Base-by-base conservation (phyloP, 495 filamentous ascomycete genomes). In the Penicillium longicatenatum region DNA sequence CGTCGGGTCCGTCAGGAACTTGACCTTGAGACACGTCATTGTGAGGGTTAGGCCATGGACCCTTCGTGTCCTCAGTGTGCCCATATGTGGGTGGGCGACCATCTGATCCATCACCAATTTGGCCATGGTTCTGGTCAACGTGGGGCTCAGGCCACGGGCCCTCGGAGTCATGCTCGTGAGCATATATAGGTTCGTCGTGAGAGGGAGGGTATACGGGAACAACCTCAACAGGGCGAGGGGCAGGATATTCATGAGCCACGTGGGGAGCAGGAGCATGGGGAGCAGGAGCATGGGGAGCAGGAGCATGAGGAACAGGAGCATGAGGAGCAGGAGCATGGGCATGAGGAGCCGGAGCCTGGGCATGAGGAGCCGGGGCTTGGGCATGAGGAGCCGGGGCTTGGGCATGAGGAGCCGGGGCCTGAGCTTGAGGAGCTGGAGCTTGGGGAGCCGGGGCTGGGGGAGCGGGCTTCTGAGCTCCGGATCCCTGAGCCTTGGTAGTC, bases 41-140 rank as follows among this genome's bases (percentile, higher is more conserved):
- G 31, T 55, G 42, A 6, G 53, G 20, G 31, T 47, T 47, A 22
- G 53, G 53, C 53, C 53, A 55, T 3, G 42, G 42, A 4, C 53
- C 53, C 53, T 65, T 61, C 20, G 48, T 56, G 16, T 65, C 62
- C 11, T 55, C 42, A 6, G 52, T 52, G 20, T 58, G 21, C 24
- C 42, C 58, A 8, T 43, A 31, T 17, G 53, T 58, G 14, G 61
- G 61, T 14, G 51, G 42, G 11, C 35, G 50, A 10, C 41, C 51
- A 19, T 56, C 45, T 19, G 35, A 26, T 12, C 50, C 57, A 39
- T 60, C 52, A 5, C 56, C 56, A 30, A 58, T 50, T 39, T 60
- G 57, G 1, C 43, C 62, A 31, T 54, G 24, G 16, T 29, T 47
- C 41, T 58, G 26, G 30, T 64, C 58, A 22, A 47, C 43, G 24